Base-by-base conservation (phyloP, 1,139 yeast species). In the Saccharomyces pastorianus region DNA sequence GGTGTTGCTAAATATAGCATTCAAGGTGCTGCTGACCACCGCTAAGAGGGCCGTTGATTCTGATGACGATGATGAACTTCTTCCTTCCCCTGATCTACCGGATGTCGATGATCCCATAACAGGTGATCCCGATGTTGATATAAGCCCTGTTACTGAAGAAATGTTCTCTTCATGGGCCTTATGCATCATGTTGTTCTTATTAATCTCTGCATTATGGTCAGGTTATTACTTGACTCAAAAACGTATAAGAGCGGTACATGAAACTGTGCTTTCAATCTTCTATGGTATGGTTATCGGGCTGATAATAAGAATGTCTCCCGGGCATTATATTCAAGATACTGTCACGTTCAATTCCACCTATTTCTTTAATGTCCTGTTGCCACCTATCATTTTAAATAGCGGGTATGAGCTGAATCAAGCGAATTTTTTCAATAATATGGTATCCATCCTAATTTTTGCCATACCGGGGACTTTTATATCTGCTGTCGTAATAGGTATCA, bases 101-200 rank as follows among this genome's bases (percentile, higher is more conserved):
- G 67, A 58, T 48, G 51, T 55, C 14, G 56, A 51, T 11, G 67
- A 60, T 42, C 69, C 69, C 1, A 55, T 64, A 7, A 53, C 58
- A 2, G 61, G 61, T 25, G 71, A 71, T 51, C 75, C 75, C 5
- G 76, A 66, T 23, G 71, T 68, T 47, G 87, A 80, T 53, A 84
- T 81, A 51, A 89, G 88, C 65, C 97, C 98, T 0, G 88, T 90
- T n/a, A 84, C 95, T 1, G 96, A 93, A 64, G 99, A 93, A 70
- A 90, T 93, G 64, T 93, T 90, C 69, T 86, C 96, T 8, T 88
- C 96, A 0, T 95, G 99, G 99, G 98, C 99, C 0, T 74, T 95
- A 44, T 91, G 90, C 71, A 95, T 95, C 56, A 77, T 93, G 59
- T 73, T 95, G 53, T 80, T 88, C 56, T 76, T 95, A 51, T 75